phyloP scores from a whole-genome alignment of 495 filamentous ascomycete genomes.

The Penicillium coffeae region DNA sequence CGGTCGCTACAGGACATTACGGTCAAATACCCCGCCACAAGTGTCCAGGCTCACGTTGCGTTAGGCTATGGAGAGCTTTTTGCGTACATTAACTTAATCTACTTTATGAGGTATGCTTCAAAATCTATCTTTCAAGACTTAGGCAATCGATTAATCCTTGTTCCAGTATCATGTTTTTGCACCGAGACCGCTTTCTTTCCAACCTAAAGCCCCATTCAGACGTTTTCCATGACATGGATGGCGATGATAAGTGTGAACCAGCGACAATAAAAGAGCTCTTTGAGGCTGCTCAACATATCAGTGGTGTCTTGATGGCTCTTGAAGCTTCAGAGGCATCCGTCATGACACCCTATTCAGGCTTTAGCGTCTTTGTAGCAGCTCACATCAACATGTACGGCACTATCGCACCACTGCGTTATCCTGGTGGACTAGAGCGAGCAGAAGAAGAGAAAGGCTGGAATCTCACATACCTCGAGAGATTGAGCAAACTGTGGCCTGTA shows the following conservation, averaged over 20 bases:
- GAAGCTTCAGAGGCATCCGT: constrained; percentile 35
- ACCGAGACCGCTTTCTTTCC: constrained; percentile 40
- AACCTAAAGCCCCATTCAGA: constrained; percentile 27
- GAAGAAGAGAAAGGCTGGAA: constrained; percentile 36
- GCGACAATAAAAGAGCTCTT: constrained; percentile 36
- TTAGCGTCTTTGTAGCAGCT: constrained; percentile 43
- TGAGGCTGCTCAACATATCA: constrained; percentile 36
- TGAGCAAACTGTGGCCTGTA: constrained; percentile 39
- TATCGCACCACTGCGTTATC: constrained; percentile 34
- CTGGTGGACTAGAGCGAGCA: constrained; percentile 34
- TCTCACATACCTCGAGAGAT: constrained; percentile 34
- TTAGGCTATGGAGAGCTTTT: constrained; percentile 43
- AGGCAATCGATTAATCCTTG: no score
- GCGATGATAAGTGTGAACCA: constrained; percentile 14
- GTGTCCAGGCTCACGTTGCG: constrained; percentile 39
- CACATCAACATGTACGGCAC: constrained; percentile 48
- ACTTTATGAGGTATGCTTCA: constrained; percentile 41
- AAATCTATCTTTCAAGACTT: no score
- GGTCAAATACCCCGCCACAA: constrained; percentile 36
- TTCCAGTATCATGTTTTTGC: constrained; percentile 36
- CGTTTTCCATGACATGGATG: constrained; percentile 20
- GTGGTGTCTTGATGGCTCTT: constrained; percentile 31
- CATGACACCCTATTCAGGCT: constrained; percentile 43
- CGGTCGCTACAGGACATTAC: constrained; percentile 38
- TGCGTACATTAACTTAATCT: constrained; percentile 43